A percentile compares a stretch with the other conserved stretches of the same genome.
phyloP scores from a whole-genome alignment of 148 eudicot genomes.

The Cornus kousa region DNA sequence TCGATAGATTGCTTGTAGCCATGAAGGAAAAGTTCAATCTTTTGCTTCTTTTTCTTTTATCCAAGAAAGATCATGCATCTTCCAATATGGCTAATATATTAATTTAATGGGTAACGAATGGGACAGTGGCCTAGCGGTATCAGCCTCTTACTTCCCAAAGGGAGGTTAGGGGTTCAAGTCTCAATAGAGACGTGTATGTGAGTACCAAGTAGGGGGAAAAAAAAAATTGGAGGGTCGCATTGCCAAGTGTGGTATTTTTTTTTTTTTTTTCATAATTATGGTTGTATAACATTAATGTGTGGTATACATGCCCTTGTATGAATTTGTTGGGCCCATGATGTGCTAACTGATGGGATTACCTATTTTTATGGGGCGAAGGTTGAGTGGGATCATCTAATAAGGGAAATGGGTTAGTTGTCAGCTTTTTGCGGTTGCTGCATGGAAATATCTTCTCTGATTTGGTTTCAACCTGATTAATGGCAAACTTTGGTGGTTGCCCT shows the following conservation, averaged over 20 bases:
- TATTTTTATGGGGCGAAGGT: not conserved
- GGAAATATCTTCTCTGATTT: not conserved
- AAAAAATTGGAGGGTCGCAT: constrained; percentile 4
- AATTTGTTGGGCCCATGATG: not conserved
- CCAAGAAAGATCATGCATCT: not conserved
- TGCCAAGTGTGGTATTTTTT: too few relatives aligned
- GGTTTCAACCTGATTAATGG: not conserved
- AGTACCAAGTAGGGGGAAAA: too few relatives aligned
- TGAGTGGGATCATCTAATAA: not conserved
- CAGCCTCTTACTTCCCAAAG: too few relatives aligned
- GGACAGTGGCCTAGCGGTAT: too few relatives aligned
- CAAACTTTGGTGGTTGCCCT: not conserved
- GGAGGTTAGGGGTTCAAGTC: too few relatives aligned
- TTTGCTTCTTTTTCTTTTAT: not conserved
- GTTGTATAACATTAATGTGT: not conserved
- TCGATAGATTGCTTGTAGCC: not conserved
- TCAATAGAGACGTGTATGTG: too few relatives aligned
- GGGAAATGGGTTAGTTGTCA: not conserved
- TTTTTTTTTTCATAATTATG: too few relatives aligned
- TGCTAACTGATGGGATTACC: not conserved
- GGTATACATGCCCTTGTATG: not conserved
- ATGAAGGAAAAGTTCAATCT: not conserved
- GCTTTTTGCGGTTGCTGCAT: not conserved
- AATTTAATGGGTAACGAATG: not conserved
- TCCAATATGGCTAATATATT: not conserved